These are phyloP conservation scores for Aspergillus spinulosporus DNA, from an alignment of 2,329 filamentous ascomycete genomes.

Conservation along the genomic window DNA sequence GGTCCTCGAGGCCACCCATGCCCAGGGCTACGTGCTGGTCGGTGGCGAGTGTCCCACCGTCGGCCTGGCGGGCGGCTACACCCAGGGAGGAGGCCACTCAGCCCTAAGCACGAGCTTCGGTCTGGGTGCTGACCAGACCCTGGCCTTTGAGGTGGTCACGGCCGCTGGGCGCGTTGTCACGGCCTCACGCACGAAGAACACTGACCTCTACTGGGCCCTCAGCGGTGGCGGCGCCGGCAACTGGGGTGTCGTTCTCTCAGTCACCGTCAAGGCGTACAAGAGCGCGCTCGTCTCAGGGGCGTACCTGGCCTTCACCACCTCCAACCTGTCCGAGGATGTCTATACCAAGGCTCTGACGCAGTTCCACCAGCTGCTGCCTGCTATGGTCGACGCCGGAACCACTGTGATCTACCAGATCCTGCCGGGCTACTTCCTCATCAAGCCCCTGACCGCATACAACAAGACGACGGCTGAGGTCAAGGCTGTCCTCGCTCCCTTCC, in stretches of 20 bases:
- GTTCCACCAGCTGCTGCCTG: slow-evolving; percentile 52
- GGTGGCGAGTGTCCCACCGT: slow-evolving; percentile 58
- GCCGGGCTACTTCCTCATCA: slow-evolving; percentile 50
- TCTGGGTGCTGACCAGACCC: slow-evolving; percentile 60
- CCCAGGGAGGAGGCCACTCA: slow-evolving; percentile 62
- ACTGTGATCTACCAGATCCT: slow-evolving; percentile 55
- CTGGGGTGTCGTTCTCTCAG: slow-evolving; percentile 58
- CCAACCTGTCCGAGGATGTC: slow-evolving; percentile 40
- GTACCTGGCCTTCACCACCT: slow-evolving; percentile 43
- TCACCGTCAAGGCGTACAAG: slow-evolving; percentile 55
- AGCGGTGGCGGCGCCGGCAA: slow-evolving; percentile 61
- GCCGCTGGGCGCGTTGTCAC: slow-evolving; percentile 51
- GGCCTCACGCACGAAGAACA: slow-evolving; percentile 51
- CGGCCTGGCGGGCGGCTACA: slow-evolving; percentile 61
- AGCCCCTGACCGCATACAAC: slow-evolving; percentile 51
- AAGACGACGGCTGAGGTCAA: slow-evolving; percentile 48
- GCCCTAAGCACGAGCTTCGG: slow-evolving; percentile 56
- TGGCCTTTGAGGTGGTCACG: slow-evolving; percentile 58
- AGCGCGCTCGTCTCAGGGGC: slow-evolving; percentile 49
- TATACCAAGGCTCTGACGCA: slow-evolving; percentile 55
- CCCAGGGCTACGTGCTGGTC: slow-evolving; percentile 54
- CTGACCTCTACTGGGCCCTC: slow-evolving; percentile 64
- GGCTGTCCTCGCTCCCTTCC: slow-evolving; percentile 48
- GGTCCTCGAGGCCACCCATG: slow-evolving; percentile 50
- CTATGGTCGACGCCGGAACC: slow-evolving; percentile 53